A percentile compares a stretch with the other conserved stretches of the same genome.
These are phyloP conservation scores for Macrolepiota fuliginosa DNA, from an alignment of 768 basidiomycete genomes.

Conservation along the genomic window DNA sequence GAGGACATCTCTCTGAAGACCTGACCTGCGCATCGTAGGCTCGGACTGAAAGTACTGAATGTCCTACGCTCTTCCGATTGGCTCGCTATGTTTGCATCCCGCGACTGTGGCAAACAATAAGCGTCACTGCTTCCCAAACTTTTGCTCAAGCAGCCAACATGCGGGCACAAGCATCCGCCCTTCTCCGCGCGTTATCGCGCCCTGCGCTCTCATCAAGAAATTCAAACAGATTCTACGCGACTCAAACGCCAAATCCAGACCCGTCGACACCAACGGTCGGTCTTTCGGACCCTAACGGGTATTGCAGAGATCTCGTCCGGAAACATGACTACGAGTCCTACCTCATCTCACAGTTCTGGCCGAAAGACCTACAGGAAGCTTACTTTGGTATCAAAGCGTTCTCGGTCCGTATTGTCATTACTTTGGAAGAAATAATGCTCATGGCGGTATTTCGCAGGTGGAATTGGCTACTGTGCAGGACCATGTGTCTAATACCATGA, in stretches of 20 bases:
- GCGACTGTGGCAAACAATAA: not conserved
- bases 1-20: conserved; percentile 53
- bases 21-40: conserved; percentile 28
- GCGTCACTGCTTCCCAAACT: not conserved
- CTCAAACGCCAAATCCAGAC: conserved; percentile 1
- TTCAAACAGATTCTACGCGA: not conserved
- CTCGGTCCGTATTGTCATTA: conserved; percentile 52
- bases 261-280: conserved; percentile 13
- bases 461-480: conserved; percentile 80
- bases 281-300: conserved; percentile 45
- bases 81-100: not conserved
- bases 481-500: conserved; percentile 63
- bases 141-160: not conserved
- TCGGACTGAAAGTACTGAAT: too few relatives aligned
- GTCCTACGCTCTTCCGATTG: not conserved
- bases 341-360: conserved; percentile 69
- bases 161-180: not conserved
- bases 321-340: conserved; percentile 84
- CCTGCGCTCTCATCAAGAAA: not conserved
- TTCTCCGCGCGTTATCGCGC: not conserved
- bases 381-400: conserved; percentile 84
- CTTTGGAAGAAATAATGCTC: conserved; percentile 1
- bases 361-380: conserved; percentile 57
- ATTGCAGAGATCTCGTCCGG: conserved; percentile 70
- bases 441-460: conserved; percentile 42